Base-by-base conservation (phyloP, 192 early-diverging fungal species). In the Umbelopsis vinacea region DNA sequence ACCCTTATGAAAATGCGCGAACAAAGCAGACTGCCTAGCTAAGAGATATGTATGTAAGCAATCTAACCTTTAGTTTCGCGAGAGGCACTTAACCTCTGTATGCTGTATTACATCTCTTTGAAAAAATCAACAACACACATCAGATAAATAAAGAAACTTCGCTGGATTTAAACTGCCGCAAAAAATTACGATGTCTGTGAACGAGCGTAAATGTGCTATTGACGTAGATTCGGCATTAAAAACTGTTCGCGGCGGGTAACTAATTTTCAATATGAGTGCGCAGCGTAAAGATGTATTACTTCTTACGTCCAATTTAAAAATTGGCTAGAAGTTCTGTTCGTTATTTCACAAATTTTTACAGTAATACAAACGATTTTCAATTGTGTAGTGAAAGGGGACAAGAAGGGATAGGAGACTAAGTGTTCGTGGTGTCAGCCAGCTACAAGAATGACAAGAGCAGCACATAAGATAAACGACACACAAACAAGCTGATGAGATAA, bases 291-390 rank as follows among this genome's bases (percentile, higher is more conserved):
- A 63, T 63, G 57, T 63, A 63, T 63, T 63, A 63, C 57, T 63
- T 35, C 57, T 7, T 12, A 43, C 40, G 2, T 43, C 40, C 40
- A 43, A 63, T 15, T n/a, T n/a, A n/a, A n/a, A n/a, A 29, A 63
- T 63, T 63, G 26, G 57, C 26, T 22, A 35, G 23, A 63, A 63
- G 26, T 63, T 63, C 57, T 63, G 57, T 37, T 63, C 29, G 57
- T 29, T 63, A 63, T 63, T 63, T 63, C 57, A 63, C 57, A 63
- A 63, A 63, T 38, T 63, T 63, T 63, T 63, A 63, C 57, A 63
- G 57, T 63, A 50, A 50, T 50, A 63, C 57, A 63, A 35, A 35
- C 7, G 33, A 14, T 22, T 63, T 17, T 43, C 15, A 63, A 37
- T 29, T 63, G 57, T 29, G 3, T 60, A 60, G 55, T 17, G 57